These are phyloP conservation scores for Hanseniaspora clermontiae DNA, from an alignment of 805 yeast species.

Conservation along the genomic window DNA sequence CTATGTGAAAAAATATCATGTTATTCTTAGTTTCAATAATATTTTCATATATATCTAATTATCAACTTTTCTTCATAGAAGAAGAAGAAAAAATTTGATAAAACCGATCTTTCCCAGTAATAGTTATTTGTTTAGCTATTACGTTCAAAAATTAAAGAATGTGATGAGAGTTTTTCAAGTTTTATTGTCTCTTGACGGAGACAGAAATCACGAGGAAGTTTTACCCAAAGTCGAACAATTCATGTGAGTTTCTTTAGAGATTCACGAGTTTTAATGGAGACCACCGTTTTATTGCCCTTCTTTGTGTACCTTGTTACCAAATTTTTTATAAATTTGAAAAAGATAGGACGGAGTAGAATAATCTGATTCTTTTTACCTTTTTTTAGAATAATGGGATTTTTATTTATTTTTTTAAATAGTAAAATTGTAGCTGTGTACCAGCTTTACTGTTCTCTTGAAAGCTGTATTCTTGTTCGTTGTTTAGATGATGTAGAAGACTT, in stretches of 20 bases:
- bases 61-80: too few relatives aligned
- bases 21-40: too few relatives aligned
- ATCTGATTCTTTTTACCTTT: conserved; percentile 11
- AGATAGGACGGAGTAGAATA: conserved; percentile 14
- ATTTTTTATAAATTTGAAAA: conserved; percentile 7
- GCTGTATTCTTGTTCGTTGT: too few relatives aligned
- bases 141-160: conserved; percentile 13
- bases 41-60: too few relatives aligned
- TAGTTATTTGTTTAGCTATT: not conserved
- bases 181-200: conserved; percentile 10
- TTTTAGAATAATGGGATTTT: not conserved
- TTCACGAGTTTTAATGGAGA: conserved; percentile 12
- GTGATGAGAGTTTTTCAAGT: conserved; percentile 10
- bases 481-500: too few relatives aligned
- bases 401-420: not conserved
- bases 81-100: not conserved
- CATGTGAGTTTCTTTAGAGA: not conserved
- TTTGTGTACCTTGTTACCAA: conserved; percentile 14
- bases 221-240: conserved; percentile 13
- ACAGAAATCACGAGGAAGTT: conserved; percentile 12
- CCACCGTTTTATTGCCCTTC: conserved; percentile 13
- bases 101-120: conserved; percentile 13
- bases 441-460: too few relatives aligned
- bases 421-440: not conserved
- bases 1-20: too few relatives aligned